These are phyloP conservation scores for Globisporangium emineosum DNA, from an alignment of 352 stramenopile species.

Conservation along the genomic window DNA sequence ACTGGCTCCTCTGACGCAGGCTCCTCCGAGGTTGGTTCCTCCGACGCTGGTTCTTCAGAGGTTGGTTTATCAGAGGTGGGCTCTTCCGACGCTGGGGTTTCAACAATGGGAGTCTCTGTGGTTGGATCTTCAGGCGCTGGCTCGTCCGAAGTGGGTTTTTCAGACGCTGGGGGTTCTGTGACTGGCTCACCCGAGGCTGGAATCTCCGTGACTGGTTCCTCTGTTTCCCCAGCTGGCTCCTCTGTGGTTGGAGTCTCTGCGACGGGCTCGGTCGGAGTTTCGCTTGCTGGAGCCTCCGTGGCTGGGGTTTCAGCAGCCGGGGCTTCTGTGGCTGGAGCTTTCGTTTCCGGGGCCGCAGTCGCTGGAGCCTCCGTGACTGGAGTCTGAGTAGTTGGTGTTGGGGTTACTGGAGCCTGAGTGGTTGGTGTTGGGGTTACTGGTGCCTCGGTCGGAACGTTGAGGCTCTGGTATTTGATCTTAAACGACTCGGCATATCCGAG, in stretches of 20 bases:
- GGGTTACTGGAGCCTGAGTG: neutral
- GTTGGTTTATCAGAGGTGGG: too few relatives aligned
- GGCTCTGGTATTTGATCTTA: conserved; percentile 18
- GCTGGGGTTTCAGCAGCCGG: neutral
- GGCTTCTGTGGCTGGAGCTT: neutral
- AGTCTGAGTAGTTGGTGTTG: conserved; percentile 1
- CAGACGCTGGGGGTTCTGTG: neutral
- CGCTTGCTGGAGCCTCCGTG: neutral
- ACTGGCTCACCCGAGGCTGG: neutral
- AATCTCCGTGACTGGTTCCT: neutral
- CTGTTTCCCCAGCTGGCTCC: neutral
- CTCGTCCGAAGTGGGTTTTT: neutral
- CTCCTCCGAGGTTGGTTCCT: neutral
- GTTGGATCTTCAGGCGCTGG: neutral
- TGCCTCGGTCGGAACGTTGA: conserved; percentile 9
- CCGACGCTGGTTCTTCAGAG: neutral
- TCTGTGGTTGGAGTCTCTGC: neutral
- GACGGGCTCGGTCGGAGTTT: conserved; percentile 6
- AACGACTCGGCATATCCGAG: conserved; percentile 29
- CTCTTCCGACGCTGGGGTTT: too few relatives aligned
- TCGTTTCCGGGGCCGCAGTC: neutral
- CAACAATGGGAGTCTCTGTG: neutral
- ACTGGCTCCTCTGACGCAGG: neutral
- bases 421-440: neutral
- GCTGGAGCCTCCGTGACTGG: neutral